Evolutionary conservation across 805 yeast species (phyloP), one percentile per base, ranked within the genome.

Genomic region (Ogataea ramenticola): DNA sequence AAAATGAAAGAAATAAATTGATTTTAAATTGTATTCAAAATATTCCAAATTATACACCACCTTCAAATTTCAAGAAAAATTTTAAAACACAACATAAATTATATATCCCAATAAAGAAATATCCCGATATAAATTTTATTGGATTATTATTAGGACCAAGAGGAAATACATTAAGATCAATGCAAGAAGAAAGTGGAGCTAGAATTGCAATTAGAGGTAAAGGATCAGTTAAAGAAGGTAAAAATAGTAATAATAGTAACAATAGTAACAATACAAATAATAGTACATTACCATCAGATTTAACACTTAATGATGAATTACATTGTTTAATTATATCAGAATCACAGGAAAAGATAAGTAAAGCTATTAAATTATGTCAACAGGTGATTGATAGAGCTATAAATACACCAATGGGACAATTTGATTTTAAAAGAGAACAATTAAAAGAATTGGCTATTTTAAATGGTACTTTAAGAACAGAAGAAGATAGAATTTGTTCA

Each of bases 201-300:
- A 78, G 75, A 51, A 83, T 93, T 46, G 95, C 90, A 3, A 86
- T 93, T 41, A 72, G 99, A 52, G 99, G 99, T 24, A 81, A 85
- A 52, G 99, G 99, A 0, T 90, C 97, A 1, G 95, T 89, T 17
- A 91, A 91, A 57, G 96, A 87, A 57, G 98, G 98, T 29, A 84
- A 80, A 60, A 75, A 76, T 45, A 65, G 76, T 1, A 56, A 70
- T 12, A 72, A 70, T 33, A 15, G 15, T 14, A 19, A 4, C 4
- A 58, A 71, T 15, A n/a, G n/a, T n/a, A n/a, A n/a, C n/a, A n/a
- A n/a, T n/a, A n/a, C n/a, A n/a, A n/a, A n/a, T n/a, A n/a, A n/a
- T n/a, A n/a, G n/a, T n/a, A n/a, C n/a, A n/a, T 69, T 74, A 5
- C 68, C 72, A 36, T 71, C 68, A 15, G 75, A 75, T 29, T 71